Evolutionary conservation across 2,329 filamentous ascomycete genomes (phyloP), one percentile per base, ranked within the genome.

Genomic region (Pseudogymnoascus destructans): DNA sequence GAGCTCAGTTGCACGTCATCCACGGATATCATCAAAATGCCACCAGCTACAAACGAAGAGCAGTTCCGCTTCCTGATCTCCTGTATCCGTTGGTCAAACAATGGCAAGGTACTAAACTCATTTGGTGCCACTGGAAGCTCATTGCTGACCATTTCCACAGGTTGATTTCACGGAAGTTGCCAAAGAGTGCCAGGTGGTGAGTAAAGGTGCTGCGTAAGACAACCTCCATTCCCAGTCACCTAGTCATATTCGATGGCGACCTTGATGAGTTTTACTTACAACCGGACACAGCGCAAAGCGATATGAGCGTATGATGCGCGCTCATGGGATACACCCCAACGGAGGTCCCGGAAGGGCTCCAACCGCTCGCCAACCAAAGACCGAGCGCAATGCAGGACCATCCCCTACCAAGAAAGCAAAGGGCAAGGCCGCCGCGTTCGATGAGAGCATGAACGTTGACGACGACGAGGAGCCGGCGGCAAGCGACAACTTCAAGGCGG

Each of bases 141-240:
- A 38, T 27, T 30, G 13, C 32, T 56, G 17, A 38, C 15, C 36
- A 25, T 52, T 27, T 23, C 30, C 10, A 13, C 58, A 87, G 84
- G 75, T 86, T 5, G 79, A 88, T 65, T 88, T 86, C 63, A 71
- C 70, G 5, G 74, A 76, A 55, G 85, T 89, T n/a, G 81, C 82
- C 9, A 72, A 75, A 13, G 83, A 87, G 64, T 80, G 82, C 40
- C 71, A 69, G 19, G 85, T 88, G 35, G 75, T 84, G 32, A 75
- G 72, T 69, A 86, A 85, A 70, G 83, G 78, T 11, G 85, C 85
- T 19, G 85, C 84, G 85, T 88, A 77, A 76, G 84, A 78, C 23
- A 32, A 23, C 17, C 1, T 49, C 4, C 32, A 32, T 30, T 33
- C 17, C 5, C 21, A 19, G 21, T n/a, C 9, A 30, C 33, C 13